Conservation (phyloP, 805 yeast species). For the Candida odintsovae region DNA sequence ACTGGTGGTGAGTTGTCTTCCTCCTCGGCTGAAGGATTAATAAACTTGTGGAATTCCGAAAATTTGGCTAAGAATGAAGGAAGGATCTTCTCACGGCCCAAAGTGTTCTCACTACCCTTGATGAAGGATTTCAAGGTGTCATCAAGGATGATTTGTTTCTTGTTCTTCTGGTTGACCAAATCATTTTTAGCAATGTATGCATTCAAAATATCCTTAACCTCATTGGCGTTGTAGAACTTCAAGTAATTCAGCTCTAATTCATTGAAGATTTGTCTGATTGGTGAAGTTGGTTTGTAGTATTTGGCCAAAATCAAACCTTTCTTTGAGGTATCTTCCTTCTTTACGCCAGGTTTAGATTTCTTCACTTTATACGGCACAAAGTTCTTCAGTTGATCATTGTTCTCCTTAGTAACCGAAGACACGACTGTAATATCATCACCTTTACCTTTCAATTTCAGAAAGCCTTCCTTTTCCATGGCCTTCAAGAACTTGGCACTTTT, state of each 20-base stretch:
- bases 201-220: conserved; percentile 47
- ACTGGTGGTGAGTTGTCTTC: conserved; percentile 31
- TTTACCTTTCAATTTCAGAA: conserved; percentile 71
- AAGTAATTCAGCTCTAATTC: conserved; percentile 32
- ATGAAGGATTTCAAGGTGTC: conserved; percentile 42
- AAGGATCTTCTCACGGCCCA: conserved; percentile 31
- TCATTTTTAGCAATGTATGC: conserved; percentile 49
- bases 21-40: conserved; percentile 26
- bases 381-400: conserved; percentile 42
- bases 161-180: conserved; percentile 46
- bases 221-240: conserved; percentile 44
- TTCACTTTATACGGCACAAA: conserved; percentile 58
- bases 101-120: conserved; percentile 22
- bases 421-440: conserved; percentile 71
- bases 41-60: conserved; percentile 43
- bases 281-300: conserved; percentile 52
- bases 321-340: conserved; percentile 22
- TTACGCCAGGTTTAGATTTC: conserved; percentile 16
- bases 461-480: conserved; percentile 73
- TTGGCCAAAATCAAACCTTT: conserved; percentile 41
- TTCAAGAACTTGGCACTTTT: conserved; percentile 81
- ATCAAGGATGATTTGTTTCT: conserved; percentile 51
- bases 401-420: conserved; percentile 38
- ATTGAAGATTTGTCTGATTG: conserved; percentile 42
- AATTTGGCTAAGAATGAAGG: conserved; percentile 41